Base-by-base conservation (phyloP, 192 early-diverging fungal genomes). In the Bifiguratus adelaidae region DNA sequence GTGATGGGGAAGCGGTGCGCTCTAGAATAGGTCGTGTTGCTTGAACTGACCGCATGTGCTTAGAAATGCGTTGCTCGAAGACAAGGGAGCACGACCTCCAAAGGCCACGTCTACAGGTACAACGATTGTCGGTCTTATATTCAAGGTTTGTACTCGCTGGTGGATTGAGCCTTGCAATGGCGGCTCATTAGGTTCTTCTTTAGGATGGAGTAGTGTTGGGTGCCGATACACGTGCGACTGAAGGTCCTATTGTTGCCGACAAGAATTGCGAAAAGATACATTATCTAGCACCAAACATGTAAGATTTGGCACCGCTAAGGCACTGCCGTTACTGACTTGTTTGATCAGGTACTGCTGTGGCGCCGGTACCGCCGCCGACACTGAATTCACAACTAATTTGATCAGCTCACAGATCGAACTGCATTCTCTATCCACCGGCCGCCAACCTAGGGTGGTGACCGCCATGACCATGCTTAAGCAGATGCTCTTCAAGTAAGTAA, bases 201-300 rank as follows among this genome's bases (percentile, higher is more conserved):
- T 30, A 88, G 80, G 90, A 93, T 61, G 95, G 95, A 30, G 64
- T 99, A 27, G 74, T 89, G 12, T 79, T 99, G 29, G 95, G 93
- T 4, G 93, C 95, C 16, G 95, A 99, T 63, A 99, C 95, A 8
- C 83, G 95, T 60, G 91, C 95, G 21, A 99, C 95, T 7, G 77
- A 78, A 27, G 95, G 90, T 16, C 76, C 93, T 18, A 96, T 95
- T 56, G 93, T 99, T 7, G 89, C 89, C 1, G 93, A 99, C 76
- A 99, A 99, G 72, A 96, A 99, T 70, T 96, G 93, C 69, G 80
- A 89, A 71, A 99, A 99, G 76, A 93, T 99, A 47, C 93, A 95
- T 74, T 95, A 93, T 57, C 60, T 99, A 36, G 88, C 92, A 30
- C 93, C 92, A 51, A 99, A 99, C 70, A 92, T 94, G 80, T 85